Evolutionary conservation across 1,284 basidiomycete genomes (phyloP).

Genomic region (Xerocomus minutiporus): DNA sequence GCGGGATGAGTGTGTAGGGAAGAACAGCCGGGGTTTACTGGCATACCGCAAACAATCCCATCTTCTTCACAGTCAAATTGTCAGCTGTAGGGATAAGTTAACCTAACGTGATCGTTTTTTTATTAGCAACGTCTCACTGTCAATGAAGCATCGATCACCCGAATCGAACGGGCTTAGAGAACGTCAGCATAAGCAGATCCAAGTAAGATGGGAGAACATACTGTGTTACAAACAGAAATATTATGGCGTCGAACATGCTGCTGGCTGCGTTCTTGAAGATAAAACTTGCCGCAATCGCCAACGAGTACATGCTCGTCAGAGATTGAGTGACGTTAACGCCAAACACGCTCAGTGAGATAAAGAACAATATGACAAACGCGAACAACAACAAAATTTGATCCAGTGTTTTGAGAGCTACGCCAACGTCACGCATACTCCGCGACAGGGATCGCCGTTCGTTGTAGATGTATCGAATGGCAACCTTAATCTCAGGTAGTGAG

Average conservation of each 20-base stretch:
- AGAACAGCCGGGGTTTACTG: slow-evolving; percentile 12
- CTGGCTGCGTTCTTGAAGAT: slow-evolving; percentile 71
- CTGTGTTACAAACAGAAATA: slow-evolving; percentile 79
- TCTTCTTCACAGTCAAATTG: slow-evolving; percentile 70
- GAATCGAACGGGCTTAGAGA: slow-evolving; percentile 64
- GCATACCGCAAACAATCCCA: slow-evolving; percentile 64
- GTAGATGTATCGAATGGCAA: slow-evolving; percentile 66
- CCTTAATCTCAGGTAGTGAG: slow-evolving; percentile 73
- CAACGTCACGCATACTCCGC: slow-evolving; percentile 69
- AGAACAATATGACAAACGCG: slow-evolving; percentile 61
- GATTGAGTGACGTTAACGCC: slow-evolving; percentile 57
- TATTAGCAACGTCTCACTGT: slow-evolving; percentile 37
- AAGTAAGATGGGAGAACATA: slow-evolving; percentile 33
- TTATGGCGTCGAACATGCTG: slow-evolving; percentile 69
- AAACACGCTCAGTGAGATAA: slow-evolving; percentile 69
- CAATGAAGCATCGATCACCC: slow-evolving; percentile 71
- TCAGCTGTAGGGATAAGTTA: slow-evolving; percentile 40
- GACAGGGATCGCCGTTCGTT: slow-evolving; percentile 69
- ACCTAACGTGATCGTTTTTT: background rate
- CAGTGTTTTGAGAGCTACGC: slow-evolving; percentile 58
- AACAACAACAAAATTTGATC: slow-evolving; percentile 60
- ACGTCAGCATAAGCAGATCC: slow-evolving; percentile 15
- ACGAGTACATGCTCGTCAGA: slow-evolving; percentile 63
- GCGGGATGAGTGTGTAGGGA: slow-evolving; percentile 6
- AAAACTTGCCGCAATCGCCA: slow-evolving; percentile 68